phyloP scores from a whole-genome alignment of 2,329 filamentous ascomycete species.

The Arachnopeziza araneosa region DNA sequence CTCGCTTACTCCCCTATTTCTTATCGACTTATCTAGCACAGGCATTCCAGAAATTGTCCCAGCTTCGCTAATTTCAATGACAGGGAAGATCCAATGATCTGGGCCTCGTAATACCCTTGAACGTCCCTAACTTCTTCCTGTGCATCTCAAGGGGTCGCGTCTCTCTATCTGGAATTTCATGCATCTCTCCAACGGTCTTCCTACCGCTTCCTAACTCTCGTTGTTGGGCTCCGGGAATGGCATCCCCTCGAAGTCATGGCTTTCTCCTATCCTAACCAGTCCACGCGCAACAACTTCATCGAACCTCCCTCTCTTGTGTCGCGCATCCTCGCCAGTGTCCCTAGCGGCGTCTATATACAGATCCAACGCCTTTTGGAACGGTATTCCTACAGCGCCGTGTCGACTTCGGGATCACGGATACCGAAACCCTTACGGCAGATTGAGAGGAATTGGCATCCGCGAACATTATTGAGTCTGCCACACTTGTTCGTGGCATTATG shows the following conservation, averaged over 20 bases:
- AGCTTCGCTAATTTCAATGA: not conserved
- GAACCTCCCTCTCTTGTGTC: conserved; percentile 23
- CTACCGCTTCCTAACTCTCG: not conserved
- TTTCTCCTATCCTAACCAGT: conserved; percentile 18
- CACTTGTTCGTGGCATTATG: conserved; percentile 68
- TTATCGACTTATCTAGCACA: not conserved
- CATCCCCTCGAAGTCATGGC: conserved; percentile 12
- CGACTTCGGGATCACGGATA: conserved; percentile 12
- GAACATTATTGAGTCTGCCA: conserved; percentile 55
- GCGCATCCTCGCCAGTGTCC: conserved; percentile 21
- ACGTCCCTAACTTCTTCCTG: not conserved
- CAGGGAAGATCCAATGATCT: not conserved
- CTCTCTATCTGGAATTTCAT: not conserved
- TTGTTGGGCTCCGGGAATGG: not conserved
- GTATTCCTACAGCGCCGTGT: conserved; percentile 9
- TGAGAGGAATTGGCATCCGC: conserved; percentile 40
- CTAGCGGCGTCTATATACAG: conserved; percentile 17
- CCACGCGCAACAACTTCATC: conserved; percentile 22
- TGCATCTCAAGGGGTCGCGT: not conserved
- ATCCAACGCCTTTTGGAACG: conserved; percentile 22
- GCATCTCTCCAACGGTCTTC: not conserved
- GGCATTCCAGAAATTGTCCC: not conserved
- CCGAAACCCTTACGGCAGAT: conserved; percentile 14
- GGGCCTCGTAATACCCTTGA: not conserved
- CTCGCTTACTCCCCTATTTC: not conserved